Evolutionary conservation across 805 yeast species (phyloP).

Genomic region (Candida pseudofarinosa): DNA sequence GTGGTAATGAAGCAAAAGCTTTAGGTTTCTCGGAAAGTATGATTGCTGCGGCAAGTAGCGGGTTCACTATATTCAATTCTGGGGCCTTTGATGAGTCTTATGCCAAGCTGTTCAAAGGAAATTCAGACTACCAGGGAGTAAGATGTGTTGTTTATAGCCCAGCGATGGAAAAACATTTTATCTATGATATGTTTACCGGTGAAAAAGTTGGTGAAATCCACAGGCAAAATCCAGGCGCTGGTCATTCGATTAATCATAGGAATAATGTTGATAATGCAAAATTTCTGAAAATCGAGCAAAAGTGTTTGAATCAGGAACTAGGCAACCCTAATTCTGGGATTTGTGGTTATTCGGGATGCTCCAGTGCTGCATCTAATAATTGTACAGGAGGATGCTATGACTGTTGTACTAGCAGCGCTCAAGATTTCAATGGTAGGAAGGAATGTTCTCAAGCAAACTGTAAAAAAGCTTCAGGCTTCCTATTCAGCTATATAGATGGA

Average conservation of each 20-base stretch:
- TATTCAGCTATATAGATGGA: background rate
- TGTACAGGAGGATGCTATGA: background rate
- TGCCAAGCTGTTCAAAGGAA: background rate
- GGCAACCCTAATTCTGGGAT: background rate
- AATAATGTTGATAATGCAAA: background rate
- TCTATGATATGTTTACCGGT: background rate
- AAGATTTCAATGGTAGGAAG: background rate
- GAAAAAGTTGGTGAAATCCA: background rate
- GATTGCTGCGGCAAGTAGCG: background rate
- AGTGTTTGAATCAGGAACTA: background rate
- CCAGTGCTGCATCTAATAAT: background rate
- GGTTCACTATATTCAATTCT: background rate
- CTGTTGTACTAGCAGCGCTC: background rate
- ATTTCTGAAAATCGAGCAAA: background rate
- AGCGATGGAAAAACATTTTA: background rate
- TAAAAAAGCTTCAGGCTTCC: background rate
- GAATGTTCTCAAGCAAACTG: background rate
- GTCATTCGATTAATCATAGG: background rate
- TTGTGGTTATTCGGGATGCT: background rate
- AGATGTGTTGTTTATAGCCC: slow-evolving; percentile 1
- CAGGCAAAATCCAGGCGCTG: background rate
- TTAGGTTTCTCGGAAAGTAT: background rate
- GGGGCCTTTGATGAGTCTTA: background rate
- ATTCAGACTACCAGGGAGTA: background rate
- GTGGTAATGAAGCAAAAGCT: background rate